Evolutionary conservation across 1,139 yeast genomes (phyloP).

Genomic region (Debaryomycetaceae sp.): DNA sequence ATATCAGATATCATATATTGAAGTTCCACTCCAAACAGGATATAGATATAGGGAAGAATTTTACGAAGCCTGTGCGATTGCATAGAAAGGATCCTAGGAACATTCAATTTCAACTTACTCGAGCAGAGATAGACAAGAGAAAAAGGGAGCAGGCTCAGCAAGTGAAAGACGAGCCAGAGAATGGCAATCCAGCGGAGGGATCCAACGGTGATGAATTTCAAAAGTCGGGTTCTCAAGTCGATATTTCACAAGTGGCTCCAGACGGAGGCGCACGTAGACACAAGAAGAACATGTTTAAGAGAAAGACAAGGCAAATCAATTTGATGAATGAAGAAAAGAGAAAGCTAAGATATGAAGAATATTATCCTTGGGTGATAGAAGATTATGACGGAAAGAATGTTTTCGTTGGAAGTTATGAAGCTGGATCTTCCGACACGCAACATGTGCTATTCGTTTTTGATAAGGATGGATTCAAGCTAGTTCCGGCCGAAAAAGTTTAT

Average conservation of each 20-base stretch:
- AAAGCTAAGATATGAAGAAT: conserved; percentile 86
- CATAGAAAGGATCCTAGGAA: conserved; percentile 93
- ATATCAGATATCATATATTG: conserved; percentile 74
- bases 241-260: conserved; percentile 78
- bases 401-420: conserved; percentile 95
- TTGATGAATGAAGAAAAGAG: conserved; percentile 79
- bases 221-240: conserved; percentile 31
- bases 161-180: conserved; percentile 30
- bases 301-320: conserved; percentile 81
- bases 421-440: conserved; percentile 77
- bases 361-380: conserved; percentile 96
- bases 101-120: conserved; percentile 75
- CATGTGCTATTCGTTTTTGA: conserved; percentile 86
- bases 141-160: conserved; percentile 46
- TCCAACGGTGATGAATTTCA: conserved; percentile 17
- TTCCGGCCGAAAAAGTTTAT: conserved; percentile 93
- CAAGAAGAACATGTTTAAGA: conserved; percentile 60
- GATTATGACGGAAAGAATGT: conserved; percentile 93
- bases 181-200: conserved; percentile 16
- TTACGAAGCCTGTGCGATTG: conserved; percentile 77
- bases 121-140: conserved; percentile 58
- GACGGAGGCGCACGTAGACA: conserved; percentile 85
- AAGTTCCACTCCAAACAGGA: conserved; percentile 72
- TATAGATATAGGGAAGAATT: conserved; percentile 68
- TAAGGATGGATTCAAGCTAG: conserved; percentile 84